Conservation (phyloP, 2,329 filamentous ascomycete species). For the Fusarium tupiense region DNA sequence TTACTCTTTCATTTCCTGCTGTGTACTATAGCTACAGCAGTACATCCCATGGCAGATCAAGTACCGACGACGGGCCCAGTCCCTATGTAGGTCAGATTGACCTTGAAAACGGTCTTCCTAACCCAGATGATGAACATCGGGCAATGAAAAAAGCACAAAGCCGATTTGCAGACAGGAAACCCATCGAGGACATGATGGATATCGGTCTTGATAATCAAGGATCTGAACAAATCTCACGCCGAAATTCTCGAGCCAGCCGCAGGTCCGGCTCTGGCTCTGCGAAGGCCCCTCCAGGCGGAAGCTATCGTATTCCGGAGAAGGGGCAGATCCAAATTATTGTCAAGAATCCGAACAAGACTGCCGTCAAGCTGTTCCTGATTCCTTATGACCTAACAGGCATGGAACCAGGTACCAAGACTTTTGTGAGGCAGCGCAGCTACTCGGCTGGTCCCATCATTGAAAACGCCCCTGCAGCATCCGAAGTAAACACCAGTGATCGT, state of each 20-base stretch:
- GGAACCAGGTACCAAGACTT: conserved; percentile 94
- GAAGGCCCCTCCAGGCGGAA: conserved; percentile 80
- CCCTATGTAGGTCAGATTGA: conserved; percentile 96
- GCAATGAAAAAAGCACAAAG: conserved; percentile 60
- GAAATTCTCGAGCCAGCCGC: conserved; percentile 58
- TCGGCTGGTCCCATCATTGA: conserved; percentile 88
- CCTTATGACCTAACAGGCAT: conserved; percentile 94
- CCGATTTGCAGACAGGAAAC: conserved; percentile 52
- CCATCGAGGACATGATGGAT: conserved; percentile 41
- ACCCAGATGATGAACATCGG: conserved; percentile 58
- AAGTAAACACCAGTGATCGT: conserved; percentile 55
- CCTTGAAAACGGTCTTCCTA: conserved; percentile 80
- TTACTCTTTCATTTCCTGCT: conserved; percentile 89
- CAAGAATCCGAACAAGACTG: conserved; percentile 98
- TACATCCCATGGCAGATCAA: conserved; percentile 69
- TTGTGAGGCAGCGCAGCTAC: conserved; percentile 93
- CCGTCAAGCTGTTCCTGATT: conserved; percentile 93
- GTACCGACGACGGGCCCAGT: conserved; percentile 85
- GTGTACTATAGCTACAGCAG: conserved; percentile 94
- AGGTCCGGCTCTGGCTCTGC: conserved; percentile 61
- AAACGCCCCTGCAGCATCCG: conserved; percentile 54
- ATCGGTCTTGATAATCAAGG: conserved; percentile 28
- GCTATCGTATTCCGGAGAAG: conserved; percentile 92
- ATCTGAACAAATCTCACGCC: conserved; percentile 38
- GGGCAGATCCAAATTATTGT: conserved; percentile 97